phyloP scores from a whole-genome alignment of 371 early-diverging fungal species.

The Parasitella parasitica region DNA sequence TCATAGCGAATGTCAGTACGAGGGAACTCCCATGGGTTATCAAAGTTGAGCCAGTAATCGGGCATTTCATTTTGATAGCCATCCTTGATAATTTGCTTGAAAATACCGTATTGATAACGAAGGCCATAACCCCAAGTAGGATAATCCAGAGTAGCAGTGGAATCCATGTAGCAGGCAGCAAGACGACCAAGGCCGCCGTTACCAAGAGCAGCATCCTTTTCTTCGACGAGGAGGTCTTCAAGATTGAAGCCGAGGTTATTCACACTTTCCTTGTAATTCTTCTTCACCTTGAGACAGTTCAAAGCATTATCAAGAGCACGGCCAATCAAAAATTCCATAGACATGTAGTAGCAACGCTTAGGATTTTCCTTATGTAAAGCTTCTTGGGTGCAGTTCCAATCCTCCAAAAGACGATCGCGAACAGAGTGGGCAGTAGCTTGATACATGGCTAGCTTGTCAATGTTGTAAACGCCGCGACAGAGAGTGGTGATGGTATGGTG shows the following conservation, averaged over 20 bases:
- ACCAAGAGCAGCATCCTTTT: slow-evolving; percentile 91
- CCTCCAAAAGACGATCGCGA: slow-evolving; percentile 83
- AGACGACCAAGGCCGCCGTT: slow-evolving; percentile 92
- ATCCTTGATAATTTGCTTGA: slow-evolving; percentile 84
- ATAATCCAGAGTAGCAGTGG: slow-evolving; percentile 83
- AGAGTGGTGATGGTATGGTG: slow-evolving; percentile 80
- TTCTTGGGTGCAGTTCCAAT: slow-evolving; percentile 88
- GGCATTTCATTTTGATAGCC: slow-evolving; percentile 91
- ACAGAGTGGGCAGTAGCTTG: slow-evolving; percentile 83
- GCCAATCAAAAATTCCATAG: slow-evolving; percentile 92
- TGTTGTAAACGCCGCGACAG: slow-evolving; percentile 76
- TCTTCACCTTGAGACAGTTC: slow-evolving; percentile 77
- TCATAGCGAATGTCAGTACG: slow-evolving; percentile 84
- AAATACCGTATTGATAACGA: slow-evolving; percentile 93
- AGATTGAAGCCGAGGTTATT: slow-evolving; percentile 79
- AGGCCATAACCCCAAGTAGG: slow-evolving; percentile 90
- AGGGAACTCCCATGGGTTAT: slow-evolving; percentile 93
- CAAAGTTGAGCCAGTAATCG: slow-evolving; percentile 86
- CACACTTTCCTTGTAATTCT: slow-evolving; percentile 61
- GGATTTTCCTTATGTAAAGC: slow-evolving; percentile 55
- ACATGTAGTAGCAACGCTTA: slow-evolving; percentile 92
- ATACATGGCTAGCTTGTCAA: slow-evolving; percentile 85
- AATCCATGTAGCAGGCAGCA: slow-evolving; percentile 91
- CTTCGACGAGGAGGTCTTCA: slow-evolving; percentile 86
- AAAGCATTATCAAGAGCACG: slow-evolving; percentile 94